phyloP scores from a whole-genome alignment of 495 filamentous ascomycete species.

The Penicillium mononematosum region DNA sequence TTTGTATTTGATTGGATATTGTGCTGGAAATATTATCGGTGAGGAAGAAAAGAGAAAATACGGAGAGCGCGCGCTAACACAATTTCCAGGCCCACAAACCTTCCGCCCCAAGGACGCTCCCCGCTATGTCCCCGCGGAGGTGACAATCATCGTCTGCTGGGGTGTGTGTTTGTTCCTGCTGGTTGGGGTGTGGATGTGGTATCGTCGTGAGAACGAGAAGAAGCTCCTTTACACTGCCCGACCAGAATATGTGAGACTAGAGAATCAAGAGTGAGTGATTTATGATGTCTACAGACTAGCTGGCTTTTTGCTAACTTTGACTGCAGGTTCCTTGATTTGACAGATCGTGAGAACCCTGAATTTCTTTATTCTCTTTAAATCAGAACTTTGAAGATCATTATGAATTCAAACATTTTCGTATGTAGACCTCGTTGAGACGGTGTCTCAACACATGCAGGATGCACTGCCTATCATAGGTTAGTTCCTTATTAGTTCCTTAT shows the following conservation, averaged over 20 bases:
- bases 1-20: constrained; percentile 65
- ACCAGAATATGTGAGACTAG: constrained; percentile 61
- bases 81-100: constrained; percentile 50
- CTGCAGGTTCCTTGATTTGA: constrained; percentile 52
- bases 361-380: constrained; percentile 38
- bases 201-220: constrained; percentile 56
- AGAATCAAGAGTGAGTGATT: constrained; percentile 61
- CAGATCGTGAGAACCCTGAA: constrained; percentile 49
- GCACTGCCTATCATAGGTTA: constrained; percentile 3
- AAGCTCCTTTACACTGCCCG: constrained; percentile 54
- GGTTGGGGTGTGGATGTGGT: constrained; percentile 63
- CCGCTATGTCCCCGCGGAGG: constrained; percentile 65
- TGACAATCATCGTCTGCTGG: constrained; percentile 66
- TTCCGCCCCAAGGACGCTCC: constrained; percentile 59
- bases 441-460: constrained; percentile 3
- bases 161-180: constrained; percentile 55
- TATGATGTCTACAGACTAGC: neutral
- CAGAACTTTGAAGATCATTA: neutral
- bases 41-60: constrained; percentile 19
- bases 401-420: neutral
- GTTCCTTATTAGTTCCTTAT: neutral
- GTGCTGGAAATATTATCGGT: constrained; percentile 47
- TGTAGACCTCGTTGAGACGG: constrained; percentile 6
- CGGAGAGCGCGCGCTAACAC: constrained; percentile 2
- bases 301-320: constrained; percentile 11